A percentile compares a stretch with the other conserved stretches of the same genome.
Evolutionary conservation across 2,329 filamentous ascomycete species (phyloP).

Genomic region (Xylaria digitata): DNA sequence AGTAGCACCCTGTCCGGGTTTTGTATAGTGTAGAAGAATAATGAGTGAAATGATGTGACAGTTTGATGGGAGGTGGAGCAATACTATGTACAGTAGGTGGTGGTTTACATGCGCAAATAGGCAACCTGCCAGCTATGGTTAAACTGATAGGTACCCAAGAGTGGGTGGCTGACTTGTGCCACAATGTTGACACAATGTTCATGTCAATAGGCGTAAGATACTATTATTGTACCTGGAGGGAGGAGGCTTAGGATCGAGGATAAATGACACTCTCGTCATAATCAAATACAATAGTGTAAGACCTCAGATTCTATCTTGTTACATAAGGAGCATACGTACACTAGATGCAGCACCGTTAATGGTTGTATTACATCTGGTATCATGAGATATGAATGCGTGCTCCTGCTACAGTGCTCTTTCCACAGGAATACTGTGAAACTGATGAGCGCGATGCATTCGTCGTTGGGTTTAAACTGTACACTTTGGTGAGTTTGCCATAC

Average conservation of each 20-base stretch:
- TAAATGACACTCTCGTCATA: slow-evolving; percentile 10
- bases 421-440: slow-evolving; percentile 14
- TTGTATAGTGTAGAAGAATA: not conserved
- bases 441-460: not conserved
- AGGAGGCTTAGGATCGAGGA: slow-evolving; percentile 17
- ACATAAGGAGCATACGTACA: too few relatives aligned
- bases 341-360: too few relatives aligned
- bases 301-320: too few relatives aligned
- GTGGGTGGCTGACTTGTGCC: slow-evolving; percentile 21
- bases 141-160: not conserved
- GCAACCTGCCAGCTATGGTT: slow-evolving; percentile 22
- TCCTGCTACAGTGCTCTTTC: not conserved
- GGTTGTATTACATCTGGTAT: too few relatives aligned
- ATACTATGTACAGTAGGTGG: not conserved
- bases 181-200: slow-evolving; percentile 11
- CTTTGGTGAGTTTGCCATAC: not conserved
- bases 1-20: too few relatives aligned
- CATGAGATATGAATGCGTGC: not conserved
- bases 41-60: slow-evolving; percentile 14
- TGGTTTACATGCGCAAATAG: slow-evolving; percentile 12
- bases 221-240: not conserved
- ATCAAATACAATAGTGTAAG: too few relatives aligned
- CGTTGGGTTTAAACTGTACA: slow-evolving; percentile 1
- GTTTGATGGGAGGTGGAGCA: slow-evolving; percentile 27
- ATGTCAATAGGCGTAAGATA: slow-evolving; percentile 4